Base-by-base conservation (phyloP, 768 basidiomycete genomes). In the Suillus fuscotomentosus region DNA sequence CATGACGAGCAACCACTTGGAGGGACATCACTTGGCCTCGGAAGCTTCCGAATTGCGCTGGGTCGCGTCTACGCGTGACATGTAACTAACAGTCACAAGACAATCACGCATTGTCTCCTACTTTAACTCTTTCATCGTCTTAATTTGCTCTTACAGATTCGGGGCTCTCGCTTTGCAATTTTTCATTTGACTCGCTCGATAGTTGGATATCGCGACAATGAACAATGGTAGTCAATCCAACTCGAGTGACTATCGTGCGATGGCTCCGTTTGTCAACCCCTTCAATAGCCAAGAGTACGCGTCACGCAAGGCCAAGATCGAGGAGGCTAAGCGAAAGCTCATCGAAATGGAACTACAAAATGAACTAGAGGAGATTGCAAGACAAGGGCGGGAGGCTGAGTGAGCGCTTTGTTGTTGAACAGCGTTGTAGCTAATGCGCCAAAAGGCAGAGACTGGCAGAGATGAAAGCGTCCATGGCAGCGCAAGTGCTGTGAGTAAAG, bases 321-420 rank as follows among this genome's bases (percentile, higher is more conserved):
- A 59, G 10, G 57, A 59, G 10, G 57, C 41, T 27, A 41, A 39
- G 24, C 24, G 20, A 14, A 59, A 31, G 24, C 39, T 59, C 17
- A 5, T 6, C 17, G 15, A 59, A 17, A 20, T 59, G 57, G 57
- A 59, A 59, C 24, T 27, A 20, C 39, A 59, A 41, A 59, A 13
- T 13, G 74, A 82, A 56, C 70, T 82, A 31, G 62, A 75, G 65
- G 69, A 71, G 65, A 75, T 75, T 68, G 72, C 81, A 8, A 71
- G 75, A 45, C 80, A 80, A 22, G 86, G 85, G 2, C 76, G 79
- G 22, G 72, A 80, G 61, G 86, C 85, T 45, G 76, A 79, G 84
- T 80, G 63, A 65, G 80, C 72, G 11, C 8, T 34, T 31, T 31
- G 11, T 11, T 9, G 20, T 56, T 24, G n/a, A 9, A 11, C 27